These are phyloP conservation scores for Euphorbia pulcherrima DNA, from an alignment of 345 rosid species.

Conservation along the genomic window DNA sequence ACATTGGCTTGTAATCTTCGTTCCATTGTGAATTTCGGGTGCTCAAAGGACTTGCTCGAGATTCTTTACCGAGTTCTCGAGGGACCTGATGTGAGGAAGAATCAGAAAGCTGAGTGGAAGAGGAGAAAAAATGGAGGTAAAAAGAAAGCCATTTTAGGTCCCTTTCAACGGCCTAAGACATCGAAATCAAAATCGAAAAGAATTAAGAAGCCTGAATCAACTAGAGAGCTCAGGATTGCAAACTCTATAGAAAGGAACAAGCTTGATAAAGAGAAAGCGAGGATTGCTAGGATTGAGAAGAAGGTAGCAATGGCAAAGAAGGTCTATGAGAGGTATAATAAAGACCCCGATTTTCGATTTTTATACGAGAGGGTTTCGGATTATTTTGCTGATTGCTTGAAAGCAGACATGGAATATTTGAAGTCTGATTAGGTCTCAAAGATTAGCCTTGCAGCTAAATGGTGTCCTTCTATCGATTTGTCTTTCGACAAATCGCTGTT, in stretches of 20 bases:
- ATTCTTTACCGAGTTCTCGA: conserved; percentile 53
- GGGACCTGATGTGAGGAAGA: conserved; percentile 41
- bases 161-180: not conserved
- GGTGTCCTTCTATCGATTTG: conserved; percentile 65
- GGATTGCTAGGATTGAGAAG: conserved; percentile 33
- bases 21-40: conserved; percentile 38
- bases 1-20: conserved; percentile 36
- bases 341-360: conserved; percentile 45
- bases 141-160: not conserved
- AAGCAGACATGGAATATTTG: conserved; percentile 28
- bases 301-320: conserved; percentile 41
- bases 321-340: conserved; percentile 29
- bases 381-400: conserved; percentile 39
- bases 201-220: not conserved
- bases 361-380: conserved; percentile 52
- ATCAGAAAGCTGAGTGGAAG: conserved; percentile 38
- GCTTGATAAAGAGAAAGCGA: conserved; percentile 40
- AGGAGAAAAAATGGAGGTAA: conserved; percentile 16
- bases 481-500: conserved; percentile 45
- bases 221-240: conserved; percentile 14
- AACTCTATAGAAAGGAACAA: conserved; percentile 21
- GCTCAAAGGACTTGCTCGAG: conserved; percentile 61
- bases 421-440: conserved; percentile 28
- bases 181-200: not conserved
- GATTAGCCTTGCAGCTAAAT: conserved; percentile 59